Conservation (phyloP, 2,329 filamentous ascomycete species). For the Intubia oerlemansii region DNA sequence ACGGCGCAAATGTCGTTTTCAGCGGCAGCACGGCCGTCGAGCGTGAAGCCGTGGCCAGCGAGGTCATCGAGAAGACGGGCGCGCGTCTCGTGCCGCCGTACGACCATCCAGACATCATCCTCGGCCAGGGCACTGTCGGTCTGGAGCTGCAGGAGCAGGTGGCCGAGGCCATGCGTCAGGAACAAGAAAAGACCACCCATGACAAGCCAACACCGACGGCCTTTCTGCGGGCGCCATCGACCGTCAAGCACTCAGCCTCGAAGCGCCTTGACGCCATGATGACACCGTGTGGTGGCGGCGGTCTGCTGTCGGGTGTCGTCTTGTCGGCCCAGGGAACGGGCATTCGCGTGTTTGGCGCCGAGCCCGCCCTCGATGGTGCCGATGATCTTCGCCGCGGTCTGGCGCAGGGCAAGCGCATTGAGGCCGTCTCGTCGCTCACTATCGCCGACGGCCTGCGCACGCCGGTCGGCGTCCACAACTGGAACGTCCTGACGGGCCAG, state of each 20-base stretch:
- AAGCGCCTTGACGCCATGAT: constrained; percentile 61
- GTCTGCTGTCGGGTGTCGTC: constrained; percentile 67
- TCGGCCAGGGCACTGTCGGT: constrained; percentile 80
- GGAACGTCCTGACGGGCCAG: constrained; percentile 43
- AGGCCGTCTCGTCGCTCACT: constrained; percentile 51
- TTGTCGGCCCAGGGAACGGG: constrained; percentile 52
- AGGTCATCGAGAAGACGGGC: constrained; percentile 48
- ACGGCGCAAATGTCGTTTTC: constrained; percentile 63
- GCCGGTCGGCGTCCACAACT: constrained; percentile 56
- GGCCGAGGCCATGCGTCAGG: constrained; percentile 11
- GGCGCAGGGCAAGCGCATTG: constrained; percentile 38
- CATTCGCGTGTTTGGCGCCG: constrained; percentile 65
- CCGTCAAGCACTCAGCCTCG: constrained; percentile 6
- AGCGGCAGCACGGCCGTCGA: constrained; percentile 62
- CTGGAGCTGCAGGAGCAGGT: constrained; percentile 67
- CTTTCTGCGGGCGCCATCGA: constrained; percentile 3
- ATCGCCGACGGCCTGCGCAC: constrained; percentile 80
- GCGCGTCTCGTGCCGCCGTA: constrained; percentile 75
- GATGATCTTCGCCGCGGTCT: constrained; percentile 65
- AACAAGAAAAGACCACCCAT: too few species aligned
- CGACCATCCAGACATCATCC: constrained; percentile 76
- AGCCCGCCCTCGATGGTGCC: constrained; percentile 62
- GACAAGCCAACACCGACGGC: constrained; percentile 2
- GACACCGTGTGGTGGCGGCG: constrained; percentile 70
- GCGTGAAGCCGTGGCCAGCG: constrained; percentile 54